Base-by-base conservation (phyloP, 2,329 filamentous ascomycete genomes). In the Helotiales sp. region DNA sequence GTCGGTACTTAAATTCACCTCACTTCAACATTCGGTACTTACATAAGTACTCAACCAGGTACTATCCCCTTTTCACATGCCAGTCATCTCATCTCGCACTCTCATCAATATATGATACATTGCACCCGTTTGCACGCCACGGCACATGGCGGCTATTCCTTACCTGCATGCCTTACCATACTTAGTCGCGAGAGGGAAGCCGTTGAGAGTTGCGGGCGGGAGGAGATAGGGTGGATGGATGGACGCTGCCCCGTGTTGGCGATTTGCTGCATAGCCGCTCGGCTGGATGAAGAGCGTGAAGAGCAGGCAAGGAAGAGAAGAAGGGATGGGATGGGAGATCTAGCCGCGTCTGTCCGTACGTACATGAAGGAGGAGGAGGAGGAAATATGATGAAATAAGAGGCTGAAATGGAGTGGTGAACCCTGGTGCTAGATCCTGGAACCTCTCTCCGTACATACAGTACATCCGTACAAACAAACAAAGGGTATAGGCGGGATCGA, bases 21-120 rank as follows among this genome's bases (percentile, higher is more conserved):
- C n/a, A n/a, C n/a, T n/a, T n/a, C n/a, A n/a, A n/a, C n/a, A n/a
- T n/a, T n/a, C n/a, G n/a, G n/a, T n/a, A n/a, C n/a, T n/a, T n/a
- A n/a, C n/a, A n/a, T n/a, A n/a, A n/a, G n/a, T n/a, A n/a, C n/a
- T n/a, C n/a, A n/a, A n/a, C n/a, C n/a, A n/a, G n/a, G n/a, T n/a
- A n/a, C n/a, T n/a, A n/a, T n/a, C n/a, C n/a, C n/a, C n/a, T 7
- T 37, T 57, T 15, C 52, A 57, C 52, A 57, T 57, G 52, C 52
- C 32, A n/a, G 2, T 30, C 52, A 13, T 13, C 11, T 24, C 13
- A 34, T 26, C 30, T 30, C 5, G 15, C 26, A 3, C 11, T 6
- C 8, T 22, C 52, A 13, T 17, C 8, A 57, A 57, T 34, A 57
- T 34, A 57, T 11, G 10, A 37, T 55, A 57, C 37, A 37, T 37